Percentiles rank a stretch among this genome's conserved stretches.
Evolutionary conservation across 1,139 yeast species (phyloP).

Genomic region (Komagataea norvegica): DNA sequence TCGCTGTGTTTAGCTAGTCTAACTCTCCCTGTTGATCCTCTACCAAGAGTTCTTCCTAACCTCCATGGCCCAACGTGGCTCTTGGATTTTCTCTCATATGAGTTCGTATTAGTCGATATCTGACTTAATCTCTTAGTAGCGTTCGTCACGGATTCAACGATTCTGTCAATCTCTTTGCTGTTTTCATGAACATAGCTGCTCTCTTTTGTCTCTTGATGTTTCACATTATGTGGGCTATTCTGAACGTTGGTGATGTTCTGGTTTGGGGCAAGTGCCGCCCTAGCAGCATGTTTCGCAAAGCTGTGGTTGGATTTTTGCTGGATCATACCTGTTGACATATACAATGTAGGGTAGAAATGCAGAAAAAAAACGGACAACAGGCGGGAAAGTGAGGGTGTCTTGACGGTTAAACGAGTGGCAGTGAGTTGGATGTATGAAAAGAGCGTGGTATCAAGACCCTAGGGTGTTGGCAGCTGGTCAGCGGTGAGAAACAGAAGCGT

Average conservation of each 20-base stretch:
- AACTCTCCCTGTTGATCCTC: conserved; percentile 95
- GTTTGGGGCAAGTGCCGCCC: conserved; percentile 22
- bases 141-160: conserved; percentile 45
- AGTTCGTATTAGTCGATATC: conserved; percentile 47
- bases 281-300: conserved; percentile 26
- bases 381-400: too few relatives aligned
- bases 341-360: too few relatives aligned
- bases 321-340: conserved; percentile 1
- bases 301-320: conserved; percentile 5
- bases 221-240: conserved; percentile 3
- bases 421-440: background rate
- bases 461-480: too few relatives aligned
- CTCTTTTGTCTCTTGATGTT: conserved; percentile 4
- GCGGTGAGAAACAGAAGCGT: too few relatives aligned
- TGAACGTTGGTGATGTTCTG: conserved; percentile 18
- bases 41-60: conserved; percentile 86
- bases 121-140: conserved; percentile 63
- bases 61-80: conserved; percentile 96
- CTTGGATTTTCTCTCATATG: conserved; percentile 51
- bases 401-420: conserved; percentile 6
- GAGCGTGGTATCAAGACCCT: too few relatives aligned
- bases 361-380: too few relatives aligned
- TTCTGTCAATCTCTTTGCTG: conserved; percentile 28
- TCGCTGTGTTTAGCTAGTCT: conserved; percentile 80
- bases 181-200: conserved; percentile 2